phyloP scores from a whole-genome alignment of 139 green algal species.

The Penium margaritaceum region DNA sequence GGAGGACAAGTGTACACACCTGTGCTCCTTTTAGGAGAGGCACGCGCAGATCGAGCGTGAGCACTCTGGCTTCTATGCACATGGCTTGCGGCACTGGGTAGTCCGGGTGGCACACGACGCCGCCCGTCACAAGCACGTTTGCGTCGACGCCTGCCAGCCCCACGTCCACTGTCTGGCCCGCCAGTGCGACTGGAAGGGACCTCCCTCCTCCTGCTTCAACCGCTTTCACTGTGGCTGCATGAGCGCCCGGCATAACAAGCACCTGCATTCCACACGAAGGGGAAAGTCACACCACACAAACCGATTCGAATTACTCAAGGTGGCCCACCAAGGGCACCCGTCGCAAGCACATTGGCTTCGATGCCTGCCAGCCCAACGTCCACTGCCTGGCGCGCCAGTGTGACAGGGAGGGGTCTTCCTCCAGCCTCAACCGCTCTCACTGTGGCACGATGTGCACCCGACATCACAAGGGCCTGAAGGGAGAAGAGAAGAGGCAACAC shows the following conservation, averaged over 20 bases:
- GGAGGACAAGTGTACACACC: too few species aligned
- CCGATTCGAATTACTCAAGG: not conserved
- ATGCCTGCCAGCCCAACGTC: conserved; percentile 67
- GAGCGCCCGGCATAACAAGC: conserved; percentile 60
- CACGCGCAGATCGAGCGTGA: conserved; percentile 71
- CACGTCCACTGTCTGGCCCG: conserved; percentile 74
- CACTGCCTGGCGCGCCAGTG: conserved; percentile 65
- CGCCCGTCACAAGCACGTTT: conserved; percentile 42
- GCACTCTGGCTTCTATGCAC: conserved; percentile 60
- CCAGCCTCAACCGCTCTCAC: conserved; percentile 50
- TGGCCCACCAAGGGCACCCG: conserved; percentile 29
- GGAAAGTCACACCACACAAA: too few species aligned
- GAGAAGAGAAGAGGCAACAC: not conserved
- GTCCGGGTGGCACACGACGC: conserved; percentile 67
- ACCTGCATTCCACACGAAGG: conserved; percentile 43
- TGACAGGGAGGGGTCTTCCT: conserved; percentile 45
- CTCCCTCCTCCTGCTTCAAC: conserved; percentile 37
- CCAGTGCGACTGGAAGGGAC: conserved; percentile 53
- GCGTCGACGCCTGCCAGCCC: conserved; percentile 59
- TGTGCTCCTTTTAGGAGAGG: conserved; percentile 62
- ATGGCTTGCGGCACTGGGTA: conserved; percentile 64
- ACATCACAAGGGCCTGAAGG: conserved; percentile 62
- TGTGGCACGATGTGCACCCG: conserved; percentile 46
- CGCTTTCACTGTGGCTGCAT: conserved; percentile 53
- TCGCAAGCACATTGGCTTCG: conserved; percentile 41